These are phyloP conservation scores for Eucalyptus marginata DNA, from an alignment of 345 rosid species.

Conservation along the genomic window DNA sequence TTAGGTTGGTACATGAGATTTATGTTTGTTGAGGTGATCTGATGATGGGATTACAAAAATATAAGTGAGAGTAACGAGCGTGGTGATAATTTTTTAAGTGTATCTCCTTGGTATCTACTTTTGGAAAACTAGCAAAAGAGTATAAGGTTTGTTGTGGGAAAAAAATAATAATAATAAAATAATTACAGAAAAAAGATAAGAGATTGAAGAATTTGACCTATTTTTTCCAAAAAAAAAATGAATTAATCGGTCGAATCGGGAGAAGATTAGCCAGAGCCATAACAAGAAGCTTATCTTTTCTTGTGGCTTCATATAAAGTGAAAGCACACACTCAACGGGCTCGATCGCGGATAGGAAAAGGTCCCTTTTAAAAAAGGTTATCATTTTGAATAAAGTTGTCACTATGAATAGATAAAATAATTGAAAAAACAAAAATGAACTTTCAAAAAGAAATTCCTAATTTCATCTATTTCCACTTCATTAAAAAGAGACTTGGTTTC, in stretches of 20 bases:
- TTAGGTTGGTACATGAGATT: neutral
- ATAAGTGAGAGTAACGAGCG: neutral
- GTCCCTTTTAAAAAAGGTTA: neutral
- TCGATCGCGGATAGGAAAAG: too few relatives aligned
- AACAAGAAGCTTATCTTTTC: neutral
- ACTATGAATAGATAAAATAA: neutral
- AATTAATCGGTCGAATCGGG: neutral
- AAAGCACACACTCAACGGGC: neutral
- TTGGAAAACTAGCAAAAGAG: neutral
- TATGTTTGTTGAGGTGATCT: neutral
- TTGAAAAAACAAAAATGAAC: neutral
- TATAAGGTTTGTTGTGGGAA: neutral
- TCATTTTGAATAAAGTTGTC: too few relatives aligned
- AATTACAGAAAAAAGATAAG: neutral
- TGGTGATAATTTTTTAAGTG: neutral
- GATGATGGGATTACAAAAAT: neutral
- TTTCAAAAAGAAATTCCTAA: neutral
- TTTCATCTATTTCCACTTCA: neutral
- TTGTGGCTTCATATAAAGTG: neutral
- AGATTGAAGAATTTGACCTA: neutral
- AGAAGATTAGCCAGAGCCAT: neutral
- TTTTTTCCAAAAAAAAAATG: fast-evolving
- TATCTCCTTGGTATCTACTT: neutral
- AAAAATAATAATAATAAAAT: too few relatives aligned
- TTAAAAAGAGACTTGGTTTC: neutral